Percentiles rank a stretch among this genome's conserved stretches.
These are phyloP conservation scores for Physcia stellaris DNA, from an alignment of 495 filamentous ascomycete species.

Conservation along the genomic window DNA sequence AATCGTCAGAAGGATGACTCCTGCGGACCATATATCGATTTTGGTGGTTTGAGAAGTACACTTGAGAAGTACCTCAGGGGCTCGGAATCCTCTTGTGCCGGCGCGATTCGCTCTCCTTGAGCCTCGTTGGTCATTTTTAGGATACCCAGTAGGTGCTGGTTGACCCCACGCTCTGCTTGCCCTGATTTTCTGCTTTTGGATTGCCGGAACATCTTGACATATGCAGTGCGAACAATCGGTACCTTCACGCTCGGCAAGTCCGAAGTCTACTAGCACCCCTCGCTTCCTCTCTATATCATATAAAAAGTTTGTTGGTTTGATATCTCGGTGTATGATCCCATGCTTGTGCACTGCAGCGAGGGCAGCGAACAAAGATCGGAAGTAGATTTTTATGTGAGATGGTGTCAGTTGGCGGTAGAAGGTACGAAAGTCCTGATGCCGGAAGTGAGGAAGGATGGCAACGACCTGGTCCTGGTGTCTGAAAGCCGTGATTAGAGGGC, in stretches of 20 bases:
- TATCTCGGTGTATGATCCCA: slow-evolving; percentile 85
- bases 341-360: slow-evolving; percentile 69
- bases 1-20: slow-evolving; percentile 85
- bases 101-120: slow-evolving; percentile 86
- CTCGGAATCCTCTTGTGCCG: slow-evolving; percentile 91
- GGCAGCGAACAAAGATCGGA: slow-evolving; percentile 76
- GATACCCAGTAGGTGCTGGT: slow-evolving; percentile 52
- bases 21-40: slow-evolving; percentile 94
- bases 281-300: slow-evolving; percentile 72
- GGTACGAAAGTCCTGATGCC: slow-evolving; percentile 87
- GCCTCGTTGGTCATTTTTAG: slow-evolving; percentile 73
- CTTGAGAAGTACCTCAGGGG: slow-evolving; percentile 93
- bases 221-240: slow-evolving; percentile 58
- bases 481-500: slow-evolving; percentile 92
- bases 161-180: slow-evolving; percentile 24
- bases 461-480: slow-evolving; percentile 88
- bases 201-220: slow-evolving; percentile 40
- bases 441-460: slow-evolving; percentile 87
- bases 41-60: slow-evolving; percentile 93
- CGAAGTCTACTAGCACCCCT: slow-evolving; percentile 93
- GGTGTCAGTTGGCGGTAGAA: slow-evolving; percentile 85
- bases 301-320: slow-evolving; percentile 99
- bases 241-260: slow-evolving; percentile 74
- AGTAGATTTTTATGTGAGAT: slow-evolving; percentile 74
- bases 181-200: slow-evolving; percentile 17